Percentiles rank a stretch among this genome's conserved stretches.
These are phyloP conservation scores for Myxozyma udenii DNA, from an alignment of 805 yeast genomes.

Conservation along the genomic window DNA sequence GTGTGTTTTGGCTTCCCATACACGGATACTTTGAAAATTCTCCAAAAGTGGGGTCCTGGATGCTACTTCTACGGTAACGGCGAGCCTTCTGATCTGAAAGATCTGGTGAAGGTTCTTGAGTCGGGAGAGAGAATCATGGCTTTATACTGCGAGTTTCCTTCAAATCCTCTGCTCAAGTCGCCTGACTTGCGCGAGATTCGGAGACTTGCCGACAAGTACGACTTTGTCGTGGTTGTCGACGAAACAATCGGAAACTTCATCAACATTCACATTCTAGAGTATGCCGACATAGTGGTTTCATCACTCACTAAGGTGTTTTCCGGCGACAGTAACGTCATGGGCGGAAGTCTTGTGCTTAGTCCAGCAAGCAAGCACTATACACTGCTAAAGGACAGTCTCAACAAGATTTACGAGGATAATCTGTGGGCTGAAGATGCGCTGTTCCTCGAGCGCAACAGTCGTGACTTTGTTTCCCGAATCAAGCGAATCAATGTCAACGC, in stretches of 20 bases:
- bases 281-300: conserved; percentile 81
- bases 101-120: conserved; percentile 59
- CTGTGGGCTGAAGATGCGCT: conserved; percentile 95
- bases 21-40: conserved; percentile 82
- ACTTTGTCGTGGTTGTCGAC: conserved; percentile 81
- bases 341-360: conserved; percentile 78
- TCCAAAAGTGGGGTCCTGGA: conserved; percentile 89
- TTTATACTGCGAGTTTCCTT: conserved; percentile 89
- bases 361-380: conserved; percentile 54
- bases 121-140: conserved; percentile 67
- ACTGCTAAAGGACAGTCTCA: conserved; percentile 48
- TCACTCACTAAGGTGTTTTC: conserved; percentile 89
- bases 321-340: conserved; percentile 95
- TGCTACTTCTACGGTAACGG: conserved; percentile 82
- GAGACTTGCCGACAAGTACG: conserved; percentile 61
- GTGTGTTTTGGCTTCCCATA: conserved; percentile 97
- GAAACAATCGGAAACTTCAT: conserved; percentile 92
- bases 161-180: conserved; percentile 86
- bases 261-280: conserved; percentile 75
- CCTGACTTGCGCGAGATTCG: conserved; percentile 70
- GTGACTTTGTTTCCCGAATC: conserved; percentile 74
- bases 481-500: conserved; percentile 42
- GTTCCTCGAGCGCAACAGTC: conserved; percentile 84
- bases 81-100: conserved; percentile 60
- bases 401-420: conserved; percentile 63